phyloP scores from a whole-genome alignment of 2,329 filamentous ascomycete species.

The Colletotrichum musicola region DNA sequence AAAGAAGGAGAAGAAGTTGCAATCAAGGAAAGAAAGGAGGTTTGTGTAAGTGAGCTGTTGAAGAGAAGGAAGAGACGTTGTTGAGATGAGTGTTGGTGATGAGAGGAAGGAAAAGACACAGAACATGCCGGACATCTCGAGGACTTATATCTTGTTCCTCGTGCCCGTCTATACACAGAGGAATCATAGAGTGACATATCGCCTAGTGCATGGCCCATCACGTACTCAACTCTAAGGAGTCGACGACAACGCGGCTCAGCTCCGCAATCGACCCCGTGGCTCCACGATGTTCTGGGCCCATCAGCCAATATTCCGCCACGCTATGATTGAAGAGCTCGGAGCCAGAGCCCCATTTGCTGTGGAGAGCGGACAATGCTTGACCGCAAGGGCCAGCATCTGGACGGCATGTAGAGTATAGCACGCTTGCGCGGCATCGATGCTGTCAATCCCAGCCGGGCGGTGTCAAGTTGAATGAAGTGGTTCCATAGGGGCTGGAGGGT shows the following conservation, averaged over 20 bases:
- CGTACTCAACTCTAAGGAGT: conserved; percentile 1
- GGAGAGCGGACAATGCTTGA: conserved; percentile 10
- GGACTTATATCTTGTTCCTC: conserved; percentile 20
- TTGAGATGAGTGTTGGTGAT: conserved; percentile 24
- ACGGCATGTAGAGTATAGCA: conserved; percentile 7
- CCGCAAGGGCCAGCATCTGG: neutral
- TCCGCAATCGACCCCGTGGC: conserved; percentile 24
- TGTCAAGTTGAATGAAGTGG: conserved; percentile 32
- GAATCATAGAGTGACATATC: too few relatives aligned
- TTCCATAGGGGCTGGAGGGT: conserved; percentile 11
- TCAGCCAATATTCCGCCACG: conserved; percentile 12
- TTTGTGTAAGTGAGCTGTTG: conserved; percentile 13
- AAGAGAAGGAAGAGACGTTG: conserved; percentile 26
- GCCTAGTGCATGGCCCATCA: neutral
- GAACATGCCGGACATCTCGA: conserved; percentile 1
- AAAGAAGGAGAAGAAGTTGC: neutral
- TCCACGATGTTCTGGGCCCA: conserved; percentile 16
- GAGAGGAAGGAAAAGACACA: neutral
- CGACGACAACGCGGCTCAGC: conserved; percentile 18
- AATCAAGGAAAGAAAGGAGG: conserved; percentile 5
- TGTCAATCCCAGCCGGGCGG: conserved; percentile 15
- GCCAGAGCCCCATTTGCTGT: conserved; percentile 5
- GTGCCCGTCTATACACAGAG: too few relatives aligned
- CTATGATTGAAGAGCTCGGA: conserved; percentile 23
- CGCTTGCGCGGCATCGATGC: conserved; percentile 24